Base-by-base conservation (phyloP, 192 early-diverging fungal genomes). In the Phycomyces blakesleeanus region DNA sequence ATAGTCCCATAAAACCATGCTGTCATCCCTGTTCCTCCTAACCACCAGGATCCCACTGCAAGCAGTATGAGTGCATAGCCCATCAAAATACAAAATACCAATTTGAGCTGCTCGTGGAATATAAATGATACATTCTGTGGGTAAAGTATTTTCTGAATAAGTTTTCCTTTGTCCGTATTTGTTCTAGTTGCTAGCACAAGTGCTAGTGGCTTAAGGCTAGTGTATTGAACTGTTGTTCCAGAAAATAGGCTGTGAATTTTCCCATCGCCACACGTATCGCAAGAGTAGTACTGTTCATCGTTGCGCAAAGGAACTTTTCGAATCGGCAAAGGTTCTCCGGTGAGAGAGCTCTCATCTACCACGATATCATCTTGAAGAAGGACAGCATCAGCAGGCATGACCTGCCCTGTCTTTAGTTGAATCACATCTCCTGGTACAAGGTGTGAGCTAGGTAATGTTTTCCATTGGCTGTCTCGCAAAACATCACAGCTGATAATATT, bases 361-460 rank as follows among this genome's bases (percentile, higher is more conserved):
- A 88, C 78, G 6, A 75, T 74, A 52, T 81, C 82, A 21, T 85
- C 85, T 47, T 66, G 57, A 16, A 87, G 44, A 20, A 88, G 55
- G 0, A 85, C 76, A 34, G 64, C 72, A 62, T 88, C 86, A 2
- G 84, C 76, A 29, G 85, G 59, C 27, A 78, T 68, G 10, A 81
- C 56, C 12, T 77, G 55, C 20, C 63, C 60, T 18, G 67, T 22
- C 1, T 11, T 12, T 7, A 73, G 27, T 20, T 52, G 62, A 21
- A 89, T 76, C 3, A 91, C 82, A 68, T 91, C 89, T 12, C 89
- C 89, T 18, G 85, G 85, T 7, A 86, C 86, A 18, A 89, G 67
- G 1, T 87, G 74, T 29, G 63, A 58, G 4, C 82, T 77, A 5
- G 77, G 75, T 24, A 81, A 1, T 16, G 59, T 60, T 6, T 20